Conservation (phyloP, 768 basidiomycete genomes). For the Pisolithus albus region DNA sequence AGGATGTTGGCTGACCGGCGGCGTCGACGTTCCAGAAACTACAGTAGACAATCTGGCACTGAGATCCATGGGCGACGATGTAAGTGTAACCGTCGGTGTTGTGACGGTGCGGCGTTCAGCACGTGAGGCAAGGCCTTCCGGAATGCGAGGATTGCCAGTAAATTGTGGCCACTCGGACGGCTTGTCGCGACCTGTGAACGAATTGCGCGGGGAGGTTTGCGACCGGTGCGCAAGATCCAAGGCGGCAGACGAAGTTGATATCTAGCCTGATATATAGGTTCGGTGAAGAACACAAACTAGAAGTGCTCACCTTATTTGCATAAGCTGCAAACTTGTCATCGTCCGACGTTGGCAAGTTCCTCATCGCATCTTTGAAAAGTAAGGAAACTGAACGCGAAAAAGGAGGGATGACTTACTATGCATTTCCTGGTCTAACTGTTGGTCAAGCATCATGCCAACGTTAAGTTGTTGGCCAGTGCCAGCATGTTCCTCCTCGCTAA, state of each 20-base stretch:
- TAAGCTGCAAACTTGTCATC: slow-evolving; percentile 78
- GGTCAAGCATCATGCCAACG: slow-evolving; percentile 86
- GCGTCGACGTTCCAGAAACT: slow-evolving; percentile 56
- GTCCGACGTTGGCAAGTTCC: slow-evolving; percentile 79
- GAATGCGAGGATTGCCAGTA: slow-evolving; percentile 51
- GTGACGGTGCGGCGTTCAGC: slow-evolving; percentile 66
- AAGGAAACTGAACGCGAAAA: slow-evolving; percentile 8
- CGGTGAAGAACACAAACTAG: neutral
- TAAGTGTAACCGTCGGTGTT: slow-evolving; percentile 63
- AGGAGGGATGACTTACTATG: slow-evolving; percentile 54
- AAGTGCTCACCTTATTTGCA: slow-evolving; percentile 50
- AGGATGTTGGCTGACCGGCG: slow-evolving; percentile 55
- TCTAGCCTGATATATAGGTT: slow-evolving; percentile 30
- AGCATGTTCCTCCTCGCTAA: slow-evolving; percentile 51
- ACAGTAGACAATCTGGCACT: slow-evolving; percentile 37
- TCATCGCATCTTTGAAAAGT: slow-evolving; percentile 66
- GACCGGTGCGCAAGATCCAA: slow-evolving; percentile 87
- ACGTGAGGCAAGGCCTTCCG: slow-evolving; percentile 50
- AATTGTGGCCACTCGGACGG: slow-evolving; percentile 96
- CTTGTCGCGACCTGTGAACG: slow-evolving; percentile 57
- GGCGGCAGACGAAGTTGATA: slow-evolving; percentile 86
- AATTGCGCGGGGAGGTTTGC: slow-evolving; percentile 66
- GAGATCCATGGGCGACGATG: slow-evolving; percentile 47
- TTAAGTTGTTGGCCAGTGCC: slow-evolving; percentile 63
- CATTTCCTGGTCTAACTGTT: slow-evolving; percentile 92